Percentiles rank a stretch among this genome's conserved stretches.
phyloP scores from a whole-genome alignment of 768 basidiomycete genomes.

The Agaricus bisporus region DNA sequence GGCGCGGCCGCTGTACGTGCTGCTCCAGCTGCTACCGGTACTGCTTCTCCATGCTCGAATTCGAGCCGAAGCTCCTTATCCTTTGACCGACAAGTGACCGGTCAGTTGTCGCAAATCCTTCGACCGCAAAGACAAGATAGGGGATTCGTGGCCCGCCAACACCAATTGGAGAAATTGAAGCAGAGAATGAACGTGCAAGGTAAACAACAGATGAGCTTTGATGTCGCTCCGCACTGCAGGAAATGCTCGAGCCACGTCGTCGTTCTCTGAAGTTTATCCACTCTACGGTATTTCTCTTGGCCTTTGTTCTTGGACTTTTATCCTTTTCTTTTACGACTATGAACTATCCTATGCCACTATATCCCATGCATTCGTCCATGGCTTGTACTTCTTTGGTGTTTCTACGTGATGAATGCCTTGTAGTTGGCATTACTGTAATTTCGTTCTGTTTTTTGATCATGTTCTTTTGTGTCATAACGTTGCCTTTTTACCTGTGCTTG shows the following conservation, averaged over 20 bases:
- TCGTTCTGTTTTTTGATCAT: background rate
- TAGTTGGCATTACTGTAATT: background rate
- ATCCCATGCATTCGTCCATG: background rate
- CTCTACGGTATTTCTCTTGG: conserved; percentile 15
- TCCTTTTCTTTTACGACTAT: conserved; percentile 3
- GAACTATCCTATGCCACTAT: conserved; percentile 6
- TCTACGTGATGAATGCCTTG: conserved; percentile 11
- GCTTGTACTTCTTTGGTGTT: background rate
- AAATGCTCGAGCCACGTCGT: conserved; percentile 32
- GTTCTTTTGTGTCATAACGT: background rate
- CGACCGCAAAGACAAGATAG: conserved; percentile 13
- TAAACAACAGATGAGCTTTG: conserved; percentile 19
- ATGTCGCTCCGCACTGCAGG: conserved; percentile 27
- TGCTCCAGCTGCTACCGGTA: conserved; percentile 10
- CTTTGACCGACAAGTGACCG: background rate
- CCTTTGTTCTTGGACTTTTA: conserved; percentile 17
- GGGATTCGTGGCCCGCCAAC: conserved; percentile 55
- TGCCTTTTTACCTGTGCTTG: conserved; percentile 6
- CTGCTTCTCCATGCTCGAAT: background rate
- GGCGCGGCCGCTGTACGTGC: conserved; percentile 11
- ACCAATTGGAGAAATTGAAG: conserved; percentile 60
- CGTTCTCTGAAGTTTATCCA: conserved; percentile 32
- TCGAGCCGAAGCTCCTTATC: background rate
- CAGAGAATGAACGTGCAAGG: conserved; percentile 43
- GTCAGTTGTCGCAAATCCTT: background rate